phyloP scores from a whole-genome alignment of 495 filamentous ascomycete genomes.

The Xylaria telfairii region DNA sequence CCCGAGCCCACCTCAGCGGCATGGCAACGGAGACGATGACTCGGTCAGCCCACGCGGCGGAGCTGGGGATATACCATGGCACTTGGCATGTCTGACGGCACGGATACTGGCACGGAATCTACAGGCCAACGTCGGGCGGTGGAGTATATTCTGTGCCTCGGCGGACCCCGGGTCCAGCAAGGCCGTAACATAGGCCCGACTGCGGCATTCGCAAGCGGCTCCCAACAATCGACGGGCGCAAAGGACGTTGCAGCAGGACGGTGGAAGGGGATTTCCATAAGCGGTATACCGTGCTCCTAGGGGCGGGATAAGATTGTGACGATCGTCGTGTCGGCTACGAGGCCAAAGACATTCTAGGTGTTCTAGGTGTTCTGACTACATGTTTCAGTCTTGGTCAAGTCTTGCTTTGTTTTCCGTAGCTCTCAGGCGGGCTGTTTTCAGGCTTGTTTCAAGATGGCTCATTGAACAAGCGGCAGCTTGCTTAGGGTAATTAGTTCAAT shows the following conservation, averaged over 20 bases:
- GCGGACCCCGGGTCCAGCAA: not conserved
- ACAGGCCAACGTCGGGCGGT: conserved; percentile 8
- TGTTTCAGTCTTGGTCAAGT: not conserved
- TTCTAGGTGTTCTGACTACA: not conserved
- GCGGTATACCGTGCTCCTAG: not conserved
- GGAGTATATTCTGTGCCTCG: not conserved
- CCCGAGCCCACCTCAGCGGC: conserved; percentile 19
- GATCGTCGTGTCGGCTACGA: not conserved
- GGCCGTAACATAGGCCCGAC: not conserved
- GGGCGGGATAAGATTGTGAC: not conserved
- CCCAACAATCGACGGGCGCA: not conserved
- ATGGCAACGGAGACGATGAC: conserved; percentile 16
- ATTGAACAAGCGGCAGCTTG: not conserved
- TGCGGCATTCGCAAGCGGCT: not conserved
- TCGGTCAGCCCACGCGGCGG: conserved; percentile 19
- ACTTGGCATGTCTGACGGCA: conserved; percentile 15
- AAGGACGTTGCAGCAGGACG: not conserved
- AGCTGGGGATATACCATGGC: conserved; percentile 14
- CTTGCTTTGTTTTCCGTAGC: not conserved
- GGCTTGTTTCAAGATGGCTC: not conserved
- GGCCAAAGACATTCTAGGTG: not conserved
- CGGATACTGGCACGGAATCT: not conserved
- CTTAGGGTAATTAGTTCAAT: not conserved
- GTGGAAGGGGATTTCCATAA: not conserved
- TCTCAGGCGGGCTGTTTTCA: not conserved